Conservation (phyloP, 108 stramenopile genomes). For the Skeletonema grethae region DNA sequence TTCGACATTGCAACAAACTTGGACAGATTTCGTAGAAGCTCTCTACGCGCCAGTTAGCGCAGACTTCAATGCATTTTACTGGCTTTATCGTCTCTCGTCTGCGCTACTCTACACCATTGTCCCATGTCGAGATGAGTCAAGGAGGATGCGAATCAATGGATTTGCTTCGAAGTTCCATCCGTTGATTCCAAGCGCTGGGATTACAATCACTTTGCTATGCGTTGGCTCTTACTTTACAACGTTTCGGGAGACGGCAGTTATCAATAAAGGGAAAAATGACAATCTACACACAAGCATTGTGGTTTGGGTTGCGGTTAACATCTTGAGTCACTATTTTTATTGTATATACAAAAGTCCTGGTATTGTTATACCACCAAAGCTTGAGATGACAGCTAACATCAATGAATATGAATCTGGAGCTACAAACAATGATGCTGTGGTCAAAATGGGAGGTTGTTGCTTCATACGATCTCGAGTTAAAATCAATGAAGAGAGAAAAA, state of each 20-base stretch:
- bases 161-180: slow-evolving; percentile 26
- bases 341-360: slow-evolving; percentile 72
- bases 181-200: slow-evolving; percentile 31
- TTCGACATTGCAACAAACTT: slow-evolving; percentile 30
- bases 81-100: slow-evolving; percentile 55
- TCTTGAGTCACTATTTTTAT: slow-evolving; percentile 59
- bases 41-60: slow-evolving; percentile 52
- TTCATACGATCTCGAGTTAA: slow-evolving; percentile 14
- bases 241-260: slow-evolving; percentile 23
- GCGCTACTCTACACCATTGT: slow-evolving; percentile 17
- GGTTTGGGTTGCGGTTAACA: slow-evolving; percentile 57
- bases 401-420: not conserved
- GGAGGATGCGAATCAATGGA: slow-evolving; percentile 39
- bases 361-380: slow-evolving; percentile 35
- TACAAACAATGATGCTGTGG: not conserved
- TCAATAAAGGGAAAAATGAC: slow-evolving; percentile 25
- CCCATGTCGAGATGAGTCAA: slow-evolving; percentile 24
- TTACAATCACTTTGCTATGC: slow-evolving; percentile 44
- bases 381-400: not conserved
- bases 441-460: slow-evolving; percentile 32
- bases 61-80: slow-evolving; percentile 67
- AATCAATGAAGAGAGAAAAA: slow-evolving; percentile 1
- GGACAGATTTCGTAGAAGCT: slow-evolving; percentile 63
- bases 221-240: slow-evolving; percentile 33
- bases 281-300: slow-evolving; percentile 51